Evolutionary conservation across 2,329 filamentous ascomycete genomes (phyloP).

Genomic region (Rutstroemia sp.): DNA sequence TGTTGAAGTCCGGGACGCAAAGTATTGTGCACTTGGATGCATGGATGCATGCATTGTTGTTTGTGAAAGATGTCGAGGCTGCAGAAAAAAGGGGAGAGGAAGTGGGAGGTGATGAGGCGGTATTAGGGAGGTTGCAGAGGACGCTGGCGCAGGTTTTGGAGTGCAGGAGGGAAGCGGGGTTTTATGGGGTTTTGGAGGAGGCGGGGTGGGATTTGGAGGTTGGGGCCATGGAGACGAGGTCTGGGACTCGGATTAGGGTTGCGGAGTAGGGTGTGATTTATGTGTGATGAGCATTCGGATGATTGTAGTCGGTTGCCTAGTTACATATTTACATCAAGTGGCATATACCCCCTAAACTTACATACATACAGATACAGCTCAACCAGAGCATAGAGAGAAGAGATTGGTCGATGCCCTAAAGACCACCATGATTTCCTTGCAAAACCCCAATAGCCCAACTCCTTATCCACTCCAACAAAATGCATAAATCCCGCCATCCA

Average conservation of each 20-base stretch:
- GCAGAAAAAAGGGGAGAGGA: not conserved
- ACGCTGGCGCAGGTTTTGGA: not conserved
- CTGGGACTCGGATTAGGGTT: constrained; percentile 36
- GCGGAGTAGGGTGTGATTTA: not conserved
- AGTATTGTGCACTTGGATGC: constrained; percentile 47
- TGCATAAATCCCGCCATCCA: not conserved
- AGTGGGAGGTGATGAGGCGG: not conserved
- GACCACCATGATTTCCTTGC: not conserved
- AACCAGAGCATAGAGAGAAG: not conserved
- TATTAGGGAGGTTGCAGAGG: not conserved
- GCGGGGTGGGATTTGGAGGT: constrained; percentile 61
- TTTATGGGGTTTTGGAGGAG: constrained; percentile 32
- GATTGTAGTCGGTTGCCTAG: not conserved
- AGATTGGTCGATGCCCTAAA: not conserved
- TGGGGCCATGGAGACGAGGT: constrained; percentile 58
- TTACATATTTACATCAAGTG: not conserved
- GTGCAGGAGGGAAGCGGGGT: not conserved
- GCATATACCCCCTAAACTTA: not conserved
- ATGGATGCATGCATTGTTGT: constrained; percentile 51
- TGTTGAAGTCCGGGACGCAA: constrained; percentile 52
- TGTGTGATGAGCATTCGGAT: not conserved
- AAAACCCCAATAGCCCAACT: no score
- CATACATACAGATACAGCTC: not conserved
- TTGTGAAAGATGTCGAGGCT: constrained; percentile 25
- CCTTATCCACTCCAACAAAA: no score